These are phyloP conservation scores for Exobasidium cylindrosporum DNA, from an alignment of 1,284 basidiomycete genomes.

Conservation along the genomic window DNA sequence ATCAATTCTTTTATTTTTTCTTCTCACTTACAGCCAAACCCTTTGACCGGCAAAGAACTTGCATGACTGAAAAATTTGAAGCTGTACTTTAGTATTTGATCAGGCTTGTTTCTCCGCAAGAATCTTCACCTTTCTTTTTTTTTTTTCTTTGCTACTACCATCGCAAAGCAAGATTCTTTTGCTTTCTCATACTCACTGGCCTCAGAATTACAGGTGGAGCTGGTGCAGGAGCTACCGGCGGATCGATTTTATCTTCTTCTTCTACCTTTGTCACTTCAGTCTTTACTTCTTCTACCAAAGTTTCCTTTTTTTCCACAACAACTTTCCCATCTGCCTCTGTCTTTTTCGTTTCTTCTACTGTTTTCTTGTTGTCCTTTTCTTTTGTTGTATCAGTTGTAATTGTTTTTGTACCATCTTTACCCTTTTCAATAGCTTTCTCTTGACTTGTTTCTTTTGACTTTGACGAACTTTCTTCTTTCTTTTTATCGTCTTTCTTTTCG, in stretches of 20 bases:
- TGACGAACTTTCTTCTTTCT: neutral
- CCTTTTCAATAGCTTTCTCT: neutral
- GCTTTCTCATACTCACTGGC: constrained; percentile 8
- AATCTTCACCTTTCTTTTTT: neutral
- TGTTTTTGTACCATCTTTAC: neutral
- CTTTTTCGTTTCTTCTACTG: constrained; percentile 1
- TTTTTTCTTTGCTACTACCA: neutral
- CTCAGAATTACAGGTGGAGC: constrained; percentile 1
- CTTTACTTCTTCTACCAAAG: neutral
- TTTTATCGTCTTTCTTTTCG: neutral
- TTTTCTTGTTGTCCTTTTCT: constrained; percentile 4
- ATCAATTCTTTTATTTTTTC: neutral
- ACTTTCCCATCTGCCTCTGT: constrained; percentile 7
- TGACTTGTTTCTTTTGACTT: neutral
- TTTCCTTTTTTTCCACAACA: constrained; percentile 1
- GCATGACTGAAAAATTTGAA: neutral
- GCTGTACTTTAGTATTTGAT: neutral
- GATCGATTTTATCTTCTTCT: constrained; percentile 3
- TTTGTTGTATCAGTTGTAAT: neutral
- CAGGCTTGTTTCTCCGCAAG: too few relatives aligned
- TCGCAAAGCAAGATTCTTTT: neutral
- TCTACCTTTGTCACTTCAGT: neutral
- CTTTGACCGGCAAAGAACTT: constrained; percentile 10
- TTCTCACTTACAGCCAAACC: constrained; percentile 9
- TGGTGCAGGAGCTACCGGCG: neutral